Base-by-base conservation (phyloP, 169 alveolate genomes). In the Plasmodium relictum region DNA sequence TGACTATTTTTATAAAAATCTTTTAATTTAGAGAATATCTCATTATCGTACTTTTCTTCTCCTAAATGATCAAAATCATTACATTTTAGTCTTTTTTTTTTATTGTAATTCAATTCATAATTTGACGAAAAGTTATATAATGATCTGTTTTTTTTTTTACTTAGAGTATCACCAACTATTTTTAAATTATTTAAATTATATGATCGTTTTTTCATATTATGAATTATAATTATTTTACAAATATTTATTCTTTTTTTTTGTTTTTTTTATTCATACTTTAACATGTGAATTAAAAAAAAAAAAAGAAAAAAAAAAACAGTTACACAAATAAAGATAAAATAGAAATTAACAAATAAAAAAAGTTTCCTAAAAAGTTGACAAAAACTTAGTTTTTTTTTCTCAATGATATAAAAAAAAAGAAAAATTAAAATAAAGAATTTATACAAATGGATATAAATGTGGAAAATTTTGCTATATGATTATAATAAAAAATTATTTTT, bases 1-100 rank as follows among this genome's bases (percentile, higher is more conserved):
- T 78, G 52, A 65, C 48, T 31, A 65, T 48, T 63, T 66, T 48
- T 78, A 58, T 78, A 78, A 48, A 78, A 78, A 50, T 78, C 70
- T 56, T 78, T 78, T 48, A 78, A 45, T 66, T 78, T 66, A 24
- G 3, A 39, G 65, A 78, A 78, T n/a, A 78, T 63, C 9, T 78
- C 42, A 8, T 58, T 31, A 41, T 48, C 39, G 39, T 78, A 66
- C 45, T 44, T 18, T 24, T 24, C 61, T 10, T 44, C 18, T 8
- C 8, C 44, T 16, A 18, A 71, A 22, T 22, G 42, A 2, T 52
- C 48, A 24, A 78, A 10, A 24, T 20, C 62, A 39, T 56, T 65
- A 58, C 70, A 44, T 24, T 78, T 37, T 37, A 31, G 39, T 78
- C 61, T 26, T 42, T 78, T 78, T 59, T 63, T 62, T 20, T 26